Percentiles rank a stretch among this genome's conserved stretches.
phyloP scores from a whole-genome alignment of 768 basidiomycete genomes.

The Amanita brunnescens region DNA sequence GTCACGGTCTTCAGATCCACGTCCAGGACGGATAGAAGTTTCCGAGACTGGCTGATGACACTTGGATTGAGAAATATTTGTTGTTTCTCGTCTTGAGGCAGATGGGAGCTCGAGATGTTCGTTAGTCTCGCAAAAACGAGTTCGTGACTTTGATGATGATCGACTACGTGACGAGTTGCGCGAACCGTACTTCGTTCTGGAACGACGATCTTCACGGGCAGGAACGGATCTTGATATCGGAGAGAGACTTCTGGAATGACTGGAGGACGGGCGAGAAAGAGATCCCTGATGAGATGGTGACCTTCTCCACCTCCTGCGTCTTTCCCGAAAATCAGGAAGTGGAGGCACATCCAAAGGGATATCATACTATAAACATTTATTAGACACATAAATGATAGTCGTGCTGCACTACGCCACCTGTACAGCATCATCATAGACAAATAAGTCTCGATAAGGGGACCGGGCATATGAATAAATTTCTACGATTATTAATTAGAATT shows the following conservation, averaged over 20 bases:
- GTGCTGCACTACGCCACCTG: conserved; percentile 46
- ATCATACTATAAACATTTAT: conserved; percentile 45
- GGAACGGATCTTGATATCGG: not conserved
- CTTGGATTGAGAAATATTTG: not conserved
- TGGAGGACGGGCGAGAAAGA: conserved; percentile 18
- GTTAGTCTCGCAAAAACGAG: conserved; percentile 18
- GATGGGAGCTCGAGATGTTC: not conserved
- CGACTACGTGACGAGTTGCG: conserved; percentile 10
- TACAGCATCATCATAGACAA: conserved; percentile 69
- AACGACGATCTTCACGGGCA: not conserved
- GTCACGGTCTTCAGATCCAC: not conserved
- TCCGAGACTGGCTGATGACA: not conserved
- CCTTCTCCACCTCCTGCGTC: conserved; percentile 18
- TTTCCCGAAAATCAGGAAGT: conserved; percentile 21
- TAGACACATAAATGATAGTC: conserved; percentile 1
- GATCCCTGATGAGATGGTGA: conserved; percentile 15
- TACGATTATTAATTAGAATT: conserved; percentile 18
- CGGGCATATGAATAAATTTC: conserved; percentile 87
- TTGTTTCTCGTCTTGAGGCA: no score
- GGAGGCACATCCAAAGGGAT: conserved; percentile 33
- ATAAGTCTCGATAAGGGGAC: conserved; percentile 81
- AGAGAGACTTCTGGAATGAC: not conserved
- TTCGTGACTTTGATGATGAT: conserved; percentile 27
- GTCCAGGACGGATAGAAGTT: no score
- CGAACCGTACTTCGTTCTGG: not conserved